A percentile compares a stretch with the other conserved stretches of the same genome.
Evolutionary conservation across 805 yeast species (phyloP).

Genomic region (Monosporozyma siamensis): DNA sequence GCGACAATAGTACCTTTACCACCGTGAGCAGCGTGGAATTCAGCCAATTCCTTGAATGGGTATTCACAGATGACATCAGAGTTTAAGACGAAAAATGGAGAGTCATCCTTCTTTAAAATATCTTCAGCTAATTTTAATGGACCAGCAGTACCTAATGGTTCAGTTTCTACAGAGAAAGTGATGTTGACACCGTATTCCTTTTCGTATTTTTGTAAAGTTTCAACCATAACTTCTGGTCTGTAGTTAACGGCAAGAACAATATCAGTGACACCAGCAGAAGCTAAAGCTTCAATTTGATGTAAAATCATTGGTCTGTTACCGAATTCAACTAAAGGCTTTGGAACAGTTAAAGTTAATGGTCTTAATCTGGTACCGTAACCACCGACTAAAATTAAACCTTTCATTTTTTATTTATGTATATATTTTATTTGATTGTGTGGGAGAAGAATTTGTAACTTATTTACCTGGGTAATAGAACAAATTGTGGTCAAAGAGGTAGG

Average conservation of each 20-base stretch:
- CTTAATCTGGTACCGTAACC: slow-evolving; percentile 99
- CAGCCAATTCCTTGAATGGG: slow-evolving; percentile 88
- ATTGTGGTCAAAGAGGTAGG: slow-evolving; percentile 12
- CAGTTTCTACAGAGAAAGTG: slow-evolving; percentile 97
- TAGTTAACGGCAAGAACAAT: slow-evolving; percentile 97
- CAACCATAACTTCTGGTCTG: slow-evolving; percentile 99
- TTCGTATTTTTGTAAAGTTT: slow-evolving; percentile 89
- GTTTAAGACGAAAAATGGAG: slow-evolving; percentile 96
- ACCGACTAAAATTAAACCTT: slow-evolving; percentile 96
- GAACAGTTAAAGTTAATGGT: slow-evolving; percentile 90
- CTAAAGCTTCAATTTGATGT: slow-evolving; percentile 97
- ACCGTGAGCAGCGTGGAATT: slow-evolving; percentile 91
- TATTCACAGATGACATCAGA: slow-evolving; percentile 98
- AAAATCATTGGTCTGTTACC: slow-evolving; percentile 99
- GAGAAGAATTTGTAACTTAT: neutral
- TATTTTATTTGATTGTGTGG: neutral
- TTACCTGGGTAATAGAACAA: slow-evolving; percentile 1
- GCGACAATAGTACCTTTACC: slow-evolving; percentile 98
- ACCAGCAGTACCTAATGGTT: slow-evolving; percentile 99
- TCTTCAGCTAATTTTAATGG: slow-evolving; percentile 96
- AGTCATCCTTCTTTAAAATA: slow-evolving; percentile 83
- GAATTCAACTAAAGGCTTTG: slow-evolving; percentile 95
- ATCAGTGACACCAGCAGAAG: slow-evolving; percentile 97
- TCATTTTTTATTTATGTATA: slow-evolving; percentile 43
- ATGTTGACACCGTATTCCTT: slow-evolving; percentile 87